Percentiles rank a stretch among this genome's conserved stretches.
phyloP scores from a whole-genome alignment of 228 moss, liverwort and hornwort species.

The Sphagnum fallax region DNA sequence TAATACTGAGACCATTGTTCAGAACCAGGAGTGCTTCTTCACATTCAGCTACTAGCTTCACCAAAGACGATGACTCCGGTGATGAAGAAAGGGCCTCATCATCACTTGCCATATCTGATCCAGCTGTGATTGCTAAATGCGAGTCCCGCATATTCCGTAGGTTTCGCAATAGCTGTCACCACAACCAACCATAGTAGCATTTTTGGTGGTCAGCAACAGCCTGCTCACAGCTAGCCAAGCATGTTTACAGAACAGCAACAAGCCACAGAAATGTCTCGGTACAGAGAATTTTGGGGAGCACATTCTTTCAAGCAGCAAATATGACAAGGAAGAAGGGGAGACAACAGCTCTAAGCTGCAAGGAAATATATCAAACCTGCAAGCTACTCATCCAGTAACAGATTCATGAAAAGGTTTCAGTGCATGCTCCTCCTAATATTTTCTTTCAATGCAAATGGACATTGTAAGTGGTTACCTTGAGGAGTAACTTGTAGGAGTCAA shows the following conservation, averaged over 20 bases:
- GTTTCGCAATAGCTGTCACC: constrained; percentile 64
- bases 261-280: too few relatives aligned
- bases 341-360: too few relatives aligned
- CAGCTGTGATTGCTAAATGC: constrained; percentile 72
- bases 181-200: neutral
- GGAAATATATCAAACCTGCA: too few relatives aligned
- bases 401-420: too few relatives aligned
- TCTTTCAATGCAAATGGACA: neutral
- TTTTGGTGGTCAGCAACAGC: too few relatives aligned
- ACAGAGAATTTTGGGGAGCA: too few relatives aligned
- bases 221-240: too few relatives aligned
- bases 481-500: constrained; percentile 81
- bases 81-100: constrained; percentile 28
- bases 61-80: constrained; percentile 57
- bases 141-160: constrained; percentile 85
- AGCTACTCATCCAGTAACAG: too few relatives aligned
- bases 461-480: constrained; percentile 39
- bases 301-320: too few relatives aligned
- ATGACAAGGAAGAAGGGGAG: too few relatives aligned
- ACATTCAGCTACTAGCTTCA: constrained; percentile 76
- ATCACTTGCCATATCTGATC: constrained; percentile 33
- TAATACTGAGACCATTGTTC: constrained; percentile 76
- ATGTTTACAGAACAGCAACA: too few relatives aligned
- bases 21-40: constrained; percentile 78
- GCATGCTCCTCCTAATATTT: too few relatives aligned